Evolutionary conservation across 148 eudicot genomes (phyloP).

Genomic region (Cornus kousa): DNA sequence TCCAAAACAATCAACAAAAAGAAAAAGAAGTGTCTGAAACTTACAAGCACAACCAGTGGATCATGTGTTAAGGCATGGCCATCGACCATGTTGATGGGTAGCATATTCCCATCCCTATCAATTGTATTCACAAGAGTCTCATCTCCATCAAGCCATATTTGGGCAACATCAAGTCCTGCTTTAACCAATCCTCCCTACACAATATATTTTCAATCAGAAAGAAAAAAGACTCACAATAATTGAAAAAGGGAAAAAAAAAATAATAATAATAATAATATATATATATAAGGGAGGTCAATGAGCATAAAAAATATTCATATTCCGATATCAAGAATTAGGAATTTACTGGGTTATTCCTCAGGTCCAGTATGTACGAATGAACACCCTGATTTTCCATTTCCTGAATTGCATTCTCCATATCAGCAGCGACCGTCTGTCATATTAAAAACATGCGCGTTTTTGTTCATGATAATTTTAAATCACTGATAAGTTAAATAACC

Average conservation of each 20-base stretch:
- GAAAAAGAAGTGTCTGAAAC: conserved; percentile 14
- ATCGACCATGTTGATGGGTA: conserved; percentile 78
- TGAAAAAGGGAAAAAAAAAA: not conserved
- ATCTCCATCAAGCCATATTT: conserved; percentile 91
- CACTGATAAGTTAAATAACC: not conserved
- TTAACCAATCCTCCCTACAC: conserved; percentile 87
- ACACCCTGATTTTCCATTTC: conserved; percentile 89
- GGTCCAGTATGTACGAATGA: conserved; percentile 81
- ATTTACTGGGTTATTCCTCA: conserved; percentile 86
- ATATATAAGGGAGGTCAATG: not conserved
- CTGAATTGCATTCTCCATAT: conserved; percentile 78
- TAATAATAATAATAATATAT: not conserved
- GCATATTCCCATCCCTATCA: conserved; percentile 79
- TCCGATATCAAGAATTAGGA: not conserved
- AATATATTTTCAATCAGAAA: not conserved
- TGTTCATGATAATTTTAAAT: not conserved
- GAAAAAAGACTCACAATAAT: not conserved
- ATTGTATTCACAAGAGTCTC: conserved; percentile 91
- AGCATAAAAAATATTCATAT: not conserved
- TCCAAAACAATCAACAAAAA: not conserved
- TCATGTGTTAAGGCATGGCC: conserved; percentile 92
- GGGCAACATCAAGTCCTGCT: conserved; percentile 97
- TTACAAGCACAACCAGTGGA: conserved; percentile 90
- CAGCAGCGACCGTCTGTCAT: conserved; percentile 77
- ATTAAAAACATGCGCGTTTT: not conserved